Base-by-base conservation (phyloP, 2,329 filamentous ascomycete genomes). In the Septoria linicola region DNA sequence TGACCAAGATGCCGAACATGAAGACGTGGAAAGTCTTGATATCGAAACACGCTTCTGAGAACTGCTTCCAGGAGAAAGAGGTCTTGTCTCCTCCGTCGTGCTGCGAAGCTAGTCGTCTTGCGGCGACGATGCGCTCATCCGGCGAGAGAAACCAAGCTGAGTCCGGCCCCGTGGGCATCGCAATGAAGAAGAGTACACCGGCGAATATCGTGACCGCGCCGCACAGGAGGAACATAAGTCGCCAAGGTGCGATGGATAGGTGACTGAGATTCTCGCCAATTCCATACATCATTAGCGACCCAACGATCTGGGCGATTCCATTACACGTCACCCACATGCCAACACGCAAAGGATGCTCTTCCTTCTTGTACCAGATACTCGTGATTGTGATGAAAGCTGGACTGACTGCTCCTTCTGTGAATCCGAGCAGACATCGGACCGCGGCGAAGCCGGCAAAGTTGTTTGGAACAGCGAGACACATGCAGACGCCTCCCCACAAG, bases 121-220 rank as follows among this genome's bases (percentile, higher is more conserved):
- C 68, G 1, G 75, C 59, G 3, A 77, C 68, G 35, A 72, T 63
- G 49, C 70, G 73, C 57, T 80, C 73, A 6, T 70, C 63, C 0
- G 64, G 57, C 3, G 60, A 73, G 2, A 80, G 63, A 56, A 80
- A 80, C 76, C 77, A 79, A 1, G 76, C 76, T 10, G 72, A 69
- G 2, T 67, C 67, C 0, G 76, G 75, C 0, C 72, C 71, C 34
- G 64, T 68, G 0, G 77, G 78, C 71, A 79, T 76, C 41, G 72
- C 51, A 19, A 75, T 55, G 49, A 70, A 74, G 62, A 80, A 80
- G 0, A 69, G 49, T 0, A 76, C 61, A 1, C 77, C 77, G 6
- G 68, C 66, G 1, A 65, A 62, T 1, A 68, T 58, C 0, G 77
- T 80, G 6, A 78, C 52, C 0, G 70, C 72, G n/a, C 77, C 77